phyloP scores from a whole-genome alignment of 257 asterid species.

The Jacaranda mimosifolia region DNA sequence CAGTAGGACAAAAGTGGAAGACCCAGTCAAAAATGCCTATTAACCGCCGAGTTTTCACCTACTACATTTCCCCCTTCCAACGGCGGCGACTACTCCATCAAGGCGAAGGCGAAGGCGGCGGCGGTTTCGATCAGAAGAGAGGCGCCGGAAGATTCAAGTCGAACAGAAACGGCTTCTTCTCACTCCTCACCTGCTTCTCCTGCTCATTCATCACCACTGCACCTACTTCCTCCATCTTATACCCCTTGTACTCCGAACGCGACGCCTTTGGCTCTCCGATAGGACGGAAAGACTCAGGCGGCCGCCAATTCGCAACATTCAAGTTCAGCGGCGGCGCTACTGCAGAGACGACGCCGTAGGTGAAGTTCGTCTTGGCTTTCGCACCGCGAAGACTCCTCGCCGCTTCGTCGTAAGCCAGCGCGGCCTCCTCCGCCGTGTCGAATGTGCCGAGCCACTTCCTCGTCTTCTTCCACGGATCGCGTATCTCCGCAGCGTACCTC shows the following conservation, averaged over 20 bases:
- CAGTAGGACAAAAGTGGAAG: conserved; percentile 19
- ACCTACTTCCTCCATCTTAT: conserved; percentile 48
- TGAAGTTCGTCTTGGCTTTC: conserved; percentile 70
- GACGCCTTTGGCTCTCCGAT: conserved; percentile 31
- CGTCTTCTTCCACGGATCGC: conserved; percentile 77
- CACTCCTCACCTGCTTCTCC: conserved; percentile 41
- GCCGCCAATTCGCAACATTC: conserved; percentile 39
- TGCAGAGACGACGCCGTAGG: conserved; percentile 24
- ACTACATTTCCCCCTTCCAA: neutral
- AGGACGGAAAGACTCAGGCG: conserved; percentile 29
- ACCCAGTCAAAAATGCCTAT: conserved; percentile 1
- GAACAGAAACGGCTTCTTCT: conserved; percentile 60
- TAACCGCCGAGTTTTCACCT: conserved; percentile 22
- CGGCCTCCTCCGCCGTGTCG: conserved; percentile 79
- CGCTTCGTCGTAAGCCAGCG: conserved; percentile 71
- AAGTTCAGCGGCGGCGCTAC: conserved; percentile 16
- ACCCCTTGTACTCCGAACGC: conserved; percentile 51
- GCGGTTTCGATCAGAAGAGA: conserved; percentile 40
- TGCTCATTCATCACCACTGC: conserved; percentile 48
- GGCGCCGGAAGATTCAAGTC: conserved; percentile 78
- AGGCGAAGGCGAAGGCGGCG: too few relatives aligned
- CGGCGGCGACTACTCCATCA: too few relatives aligned
- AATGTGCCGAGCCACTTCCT: conserved; percentile 80
- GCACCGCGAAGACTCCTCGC: conserved; percentile 69
- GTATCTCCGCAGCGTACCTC: conserved; percentile 73